These are phyloP conservation scores for Omphalotus olearius DNA, from an alignment of 1,284 basidiomycete species.

Conservation along the genomic window DNA sequence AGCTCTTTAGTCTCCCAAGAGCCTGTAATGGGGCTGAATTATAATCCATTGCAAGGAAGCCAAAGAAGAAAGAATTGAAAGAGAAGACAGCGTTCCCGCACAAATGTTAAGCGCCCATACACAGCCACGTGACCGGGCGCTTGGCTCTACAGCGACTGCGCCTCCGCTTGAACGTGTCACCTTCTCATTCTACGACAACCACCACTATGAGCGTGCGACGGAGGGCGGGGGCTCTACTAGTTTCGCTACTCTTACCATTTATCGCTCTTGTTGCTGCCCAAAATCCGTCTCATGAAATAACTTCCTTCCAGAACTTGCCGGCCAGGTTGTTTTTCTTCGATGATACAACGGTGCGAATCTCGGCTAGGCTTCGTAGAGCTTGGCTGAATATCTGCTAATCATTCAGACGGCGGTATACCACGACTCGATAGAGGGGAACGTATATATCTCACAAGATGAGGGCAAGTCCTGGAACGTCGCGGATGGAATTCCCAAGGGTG, in stretches of 20 bases:
- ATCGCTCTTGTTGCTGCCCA: constrained; percentile 20
- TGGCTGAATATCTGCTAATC: neutral
- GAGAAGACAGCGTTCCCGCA: no score
- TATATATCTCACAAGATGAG: constrained; percentile 87
- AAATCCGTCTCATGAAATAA: constrained; percentile 35
- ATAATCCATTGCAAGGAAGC: no score
- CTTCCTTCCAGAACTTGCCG: constrained; percentile 70
- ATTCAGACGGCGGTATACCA: constrained; percentile 79
- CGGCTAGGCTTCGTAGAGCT: neutral
- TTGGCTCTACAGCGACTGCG: no score
- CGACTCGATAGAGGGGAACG: constrained; percentile 63
- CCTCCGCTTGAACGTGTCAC: neutral
- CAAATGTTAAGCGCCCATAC: no score
- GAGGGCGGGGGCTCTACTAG: constrained; percentile 17
- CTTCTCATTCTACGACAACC: constrained; percentile 1
- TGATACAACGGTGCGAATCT: constrained; percentile 68
- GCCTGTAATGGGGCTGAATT: no score
- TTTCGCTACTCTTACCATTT: constrained; percentile 18
- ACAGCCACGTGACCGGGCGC: no score
- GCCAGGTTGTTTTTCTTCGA: constrained; percentile 90
- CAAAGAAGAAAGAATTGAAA: no score
- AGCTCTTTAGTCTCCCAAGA: no score
- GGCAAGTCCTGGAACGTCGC: constrained; percentile 78
- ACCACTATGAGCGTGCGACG: constrained; percentile 24
- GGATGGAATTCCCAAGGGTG: constrained; percentile 57